These are phyloP conservation scores for Phytophthora chlamydospora DNA, from an alignment of 352 stramenopile species.

Conservation along the genomic window DNA sequence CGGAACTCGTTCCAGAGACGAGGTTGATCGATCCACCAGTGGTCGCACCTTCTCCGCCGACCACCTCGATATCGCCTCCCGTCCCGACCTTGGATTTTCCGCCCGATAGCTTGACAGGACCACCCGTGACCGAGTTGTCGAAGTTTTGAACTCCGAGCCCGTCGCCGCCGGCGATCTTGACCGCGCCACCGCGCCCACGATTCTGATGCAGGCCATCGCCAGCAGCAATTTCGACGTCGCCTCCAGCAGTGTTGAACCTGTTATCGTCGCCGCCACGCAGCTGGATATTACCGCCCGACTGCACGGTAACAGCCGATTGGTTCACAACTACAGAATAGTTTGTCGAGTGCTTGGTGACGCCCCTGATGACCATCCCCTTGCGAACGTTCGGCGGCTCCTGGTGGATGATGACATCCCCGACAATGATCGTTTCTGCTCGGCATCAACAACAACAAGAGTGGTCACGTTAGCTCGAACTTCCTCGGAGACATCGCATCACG, in stretches of 20 bases:
- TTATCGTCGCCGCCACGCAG: conserved; percentile 71
- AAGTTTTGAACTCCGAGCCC: conserved; percentile 67
- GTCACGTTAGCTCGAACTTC: conserved; percentile 17
- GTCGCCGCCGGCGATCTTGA: conserved; percentile 77
- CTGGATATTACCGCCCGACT: conserved; percentile 57
- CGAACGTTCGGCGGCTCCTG: conserved; percentile 53
- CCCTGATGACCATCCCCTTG: conserved; percentile 42
- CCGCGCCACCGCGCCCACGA: conserved; percentile 74
- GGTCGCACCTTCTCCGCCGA: conserved; percentile 44
- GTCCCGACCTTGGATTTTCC: conserved; percentile 67
- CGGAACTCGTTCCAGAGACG: conserved; percentile 43
- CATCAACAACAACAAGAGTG: conserved; percentile 21
- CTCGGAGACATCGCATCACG: conserved; percentile 4
- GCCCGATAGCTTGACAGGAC: conserved; percentile 66
- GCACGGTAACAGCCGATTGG: conserved; percentile 38
- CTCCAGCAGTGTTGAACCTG: conserved; percentile 71
- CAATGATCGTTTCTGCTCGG: conserved; percentile 57
- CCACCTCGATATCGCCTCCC: conserved; percentile 63
- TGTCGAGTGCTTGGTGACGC: conserved; percentile 37
- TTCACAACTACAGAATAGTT: conserved; percentile 57
- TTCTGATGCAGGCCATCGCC: conserved; percentile 80
- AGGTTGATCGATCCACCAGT: conserved; percentile 63
- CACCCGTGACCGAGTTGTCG: conserved; percentile 80
- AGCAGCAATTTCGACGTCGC: conserved; percentile 57
- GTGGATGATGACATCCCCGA: conserved; percentile 57